phyloP scores from a whole-genome alignment of 805 yeast species.

The Limtongia smithiae region DNA sequence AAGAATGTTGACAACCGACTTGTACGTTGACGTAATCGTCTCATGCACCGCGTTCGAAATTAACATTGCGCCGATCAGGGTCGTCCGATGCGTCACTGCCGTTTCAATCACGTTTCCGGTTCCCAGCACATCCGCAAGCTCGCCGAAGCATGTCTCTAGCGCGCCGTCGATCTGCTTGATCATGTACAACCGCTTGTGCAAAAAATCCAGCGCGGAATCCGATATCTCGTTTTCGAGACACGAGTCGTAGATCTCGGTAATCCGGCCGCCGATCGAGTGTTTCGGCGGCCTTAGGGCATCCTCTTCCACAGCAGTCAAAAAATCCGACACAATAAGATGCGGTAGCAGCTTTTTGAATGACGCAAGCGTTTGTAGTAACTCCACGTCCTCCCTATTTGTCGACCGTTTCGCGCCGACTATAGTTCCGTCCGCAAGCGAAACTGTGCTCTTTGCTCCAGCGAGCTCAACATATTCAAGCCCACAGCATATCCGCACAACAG shows the following conservation, averaged over 20 bases:
- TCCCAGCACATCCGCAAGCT: slow-evolving; percentile 3
- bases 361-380: slow-evolving; percentile 38
- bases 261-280: slow-evolving; percentile 24
- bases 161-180: slow-evolving; percentile 17
- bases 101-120: slow-evolving; percentile 7
- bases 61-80: slow-evolving; percentile 7
- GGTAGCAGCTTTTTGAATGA: slow-evolving; percentile 45
- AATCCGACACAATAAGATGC: slow-evolving; percentile 37
- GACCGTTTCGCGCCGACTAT: neutral
- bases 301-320: slow-evolving; percentile 40
- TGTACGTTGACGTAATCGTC: neutral
- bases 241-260: slow-evolving; percentile 19
- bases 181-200: slow-evolving; percentile 16
- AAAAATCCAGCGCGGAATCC: slow-evolving; percentile 25
- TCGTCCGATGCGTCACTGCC: slow-evolving; percentile 12
- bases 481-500: slow-evolving; percentile 40
- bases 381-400: slow-evolving; percentile 10
- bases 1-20: slow-evolving; percentile 12
- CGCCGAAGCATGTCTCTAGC: slow-evolving; percentile 11
- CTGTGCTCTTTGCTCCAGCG: slow-evolving; percentile 28
- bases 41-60: slow-evolving; percentile 4
- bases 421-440: neutral
- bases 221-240: slow-evolving; percentile 21
- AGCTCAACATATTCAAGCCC: slow-evolving; percentile 35
- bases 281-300: slow-evolving; percentile 32